These are phyloP conservation scores for Hamigera avellanea DNA, from an alignment of 495 filamentous ascomycete species.

Conservation along the genomic window DNA sequence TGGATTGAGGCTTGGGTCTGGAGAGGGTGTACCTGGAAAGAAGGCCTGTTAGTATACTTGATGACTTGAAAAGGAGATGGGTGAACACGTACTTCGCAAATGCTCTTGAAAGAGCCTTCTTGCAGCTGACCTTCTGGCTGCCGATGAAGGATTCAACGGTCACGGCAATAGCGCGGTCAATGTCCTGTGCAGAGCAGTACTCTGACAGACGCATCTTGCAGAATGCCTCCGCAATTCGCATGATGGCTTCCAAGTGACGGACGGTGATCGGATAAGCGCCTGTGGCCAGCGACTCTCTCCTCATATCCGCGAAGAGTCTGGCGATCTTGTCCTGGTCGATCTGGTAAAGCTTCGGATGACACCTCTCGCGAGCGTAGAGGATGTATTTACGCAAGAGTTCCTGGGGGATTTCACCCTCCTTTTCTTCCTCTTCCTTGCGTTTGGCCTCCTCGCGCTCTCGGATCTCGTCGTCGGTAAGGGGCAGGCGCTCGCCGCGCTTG, in stretches of 20 bases:
- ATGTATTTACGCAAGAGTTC: slow-evolving; percentile 95
- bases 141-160: slow-evolving; percentile 94
- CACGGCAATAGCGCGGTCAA: slow-evolving; percentile 94
- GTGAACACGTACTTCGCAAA: slow-evolving; percentile 92
- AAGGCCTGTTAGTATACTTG: slow-evolving; percentile 13
- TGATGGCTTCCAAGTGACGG: slow-evolving; percentile 93
- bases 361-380: slow-evolving; percentile 84
- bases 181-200: slow-evolving; percentile 79
- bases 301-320: slow-evolving; percentile 90
- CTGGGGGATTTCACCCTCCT: slow-evolving; percentile 77
- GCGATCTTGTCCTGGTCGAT: slow-evolving; percentile 98
- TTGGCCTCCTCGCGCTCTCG: slow-evolving; percentile 24
- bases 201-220: slow-evolving; percentile 93
- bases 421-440: slow-evolving; percentile 41
- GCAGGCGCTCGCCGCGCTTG: slow-evolving; percentile 21
- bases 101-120: slow-evolving; percentile 89
- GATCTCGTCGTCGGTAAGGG: slow-evolving; percentile 23
- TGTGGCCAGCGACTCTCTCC: slow-evolving; percentile 80
- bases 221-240: slow-evolving; percentile 86
- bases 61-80: background rate
- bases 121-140: slow-evolving; percentile 93
- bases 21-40: slow-evolving; percentile 32
- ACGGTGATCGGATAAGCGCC: slow-evolving; percentile 98
- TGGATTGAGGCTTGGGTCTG: slow-evolving; percentile 33
- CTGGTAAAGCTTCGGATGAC: slow-evolving; percentile 86